Percentiles rank a stretch among this genome's conserved stretches.
These are phyloP conservation scores for Russula ochroleuca DNA, from an alignment of 768 basidiomycete genomes.

Conservation along the genomic window DNA sequence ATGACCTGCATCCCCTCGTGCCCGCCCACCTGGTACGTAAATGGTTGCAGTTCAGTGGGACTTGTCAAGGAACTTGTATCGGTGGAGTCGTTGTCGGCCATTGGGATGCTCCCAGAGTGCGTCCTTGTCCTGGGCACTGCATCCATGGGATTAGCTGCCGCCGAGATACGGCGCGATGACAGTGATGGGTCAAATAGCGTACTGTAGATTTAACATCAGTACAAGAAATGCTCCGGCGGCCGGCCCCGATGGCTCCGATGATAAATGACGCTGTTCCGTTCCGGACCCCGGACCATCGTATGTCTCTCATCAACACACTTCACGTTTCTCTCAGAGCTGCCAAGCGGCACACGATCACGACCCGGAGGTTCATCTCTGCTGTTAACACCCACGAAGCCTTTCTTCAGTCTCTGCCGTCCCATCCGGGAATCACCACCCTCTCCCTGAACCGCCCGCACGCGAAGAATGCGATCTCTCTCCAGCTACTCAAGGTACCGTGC, in stretches of 20 bases:
- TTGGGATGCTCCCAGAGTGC: neutral
- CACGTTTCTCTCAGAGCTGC: neutral
- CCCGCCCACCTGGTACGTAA: slow-evolving; percentile 72
- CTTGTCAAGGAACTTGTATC: neutral
- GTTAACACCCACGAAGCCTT: slow-evolving; percentile 24
- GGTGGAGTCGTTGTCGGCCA: slow-evolving; percentile 6
- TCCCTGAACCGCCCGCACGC: slow-evolving; percentile 24
- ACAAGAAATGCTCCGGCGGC: no score
- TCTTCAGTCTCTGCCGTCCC: slow-evolving; percentile 16
- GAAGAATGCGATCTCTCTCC: slow-evolving; percentile 27
- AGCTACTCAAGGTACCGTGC: slow-evolving; percentile 23
- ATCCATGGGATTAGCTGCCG: neutral
- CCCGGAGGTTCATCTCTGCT: slow-evolving; percentile 7
- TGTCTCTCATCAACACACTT: slow-evolving; percentile 7
- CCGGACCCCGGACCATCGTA: neutral
- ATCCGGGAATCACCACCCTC: slow-evolving; percentile 23
- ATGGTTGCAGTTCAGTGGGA: slow-evolving; percentile 30
- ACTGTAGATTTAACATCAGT: neutral
- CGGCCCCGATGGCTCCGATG: no score
- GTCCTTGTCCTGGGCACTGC: neutral
- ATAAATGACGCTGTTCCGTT: neutral
- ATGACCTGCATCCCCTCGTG: slow-evolving; percentile 69
- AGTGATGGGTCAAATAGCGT: neutral
- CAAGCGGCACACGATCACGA: neutral
- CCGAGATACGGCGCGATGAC: neutral